Evolutionary conservation across 2,329 filamentous ascomycete species (phyloP).

Genomic region (Sporothrix pseudoabietina): DNA sequence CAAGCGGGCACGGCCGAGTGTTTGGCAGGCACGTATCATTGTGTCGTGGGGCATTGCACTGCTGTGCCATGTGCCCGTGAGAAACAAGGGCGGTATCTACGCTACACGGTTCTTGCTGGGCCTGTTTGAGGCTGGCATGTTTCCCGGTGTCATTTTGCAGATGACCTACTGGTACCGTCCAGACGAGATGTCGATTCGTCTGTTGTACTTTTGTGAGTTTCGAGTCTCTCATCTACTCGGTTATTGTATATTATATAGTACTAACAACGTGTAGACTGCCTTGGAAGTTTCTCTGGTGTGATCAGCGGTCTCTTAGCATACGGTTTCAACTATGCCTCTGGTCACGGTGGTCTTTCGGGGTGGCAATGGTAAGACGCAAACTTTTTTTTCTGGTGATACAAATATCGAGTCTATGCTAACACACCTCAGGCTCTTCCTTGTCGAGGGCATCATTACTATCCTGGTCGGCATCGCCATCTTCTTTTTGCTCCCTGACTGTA

Average conservation of each 20-base stretch:
- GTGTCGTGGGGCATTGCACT: slow-evolving; percentile 56
- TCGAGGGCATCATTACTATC: slow-evolving; percentile 52
- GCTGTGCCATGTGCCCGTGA: slow-evolving; percentile 58
- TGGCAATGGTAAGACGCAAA: slow-evolving; percentile 40
- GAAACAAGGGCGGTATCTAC: slow-evolving; percentile 51
- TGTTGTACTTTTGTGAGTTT: slow-evolving; percentile 50
- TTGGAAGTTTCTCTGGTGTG: slow-evolving; percentile 47
- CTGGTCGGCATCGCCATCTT: slow-evolving; percentile 51
- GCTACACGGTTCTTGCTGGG: slow-evolving; percentile 61
- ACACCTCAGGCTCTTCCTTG: slow-evolving; percentile 41
- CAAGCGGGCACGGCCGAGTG: slow-evolving; percentile 70
- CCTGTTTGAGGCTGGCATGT: slow-evolving; percentile 67
- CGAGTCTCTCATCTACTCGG: not conserved
- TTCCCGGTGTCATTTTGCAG: slow-evolving; percentile 59
- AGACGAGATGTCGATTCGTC: slow-evolving; percentile 50
- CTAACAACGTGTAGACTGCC: slow-evolving; percentile 39
- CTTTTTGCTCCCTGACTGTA: slow-evolving; percentile 58
- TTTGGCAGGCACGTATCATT: slow-evolving; percentile 80
- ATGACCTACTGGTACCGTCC: slow-evolving; percentile 53
- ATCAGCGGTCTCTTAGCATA: slow-evolving; percentile 50
- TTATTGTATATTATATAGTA: not conserved
- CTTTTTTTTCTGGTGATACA: not conserved
- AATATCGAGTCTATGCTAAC: not conserved
- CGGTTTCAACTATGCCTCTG: slow-evolving; percentile 47
- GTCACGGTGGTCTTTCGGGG: slow-evolving; percentile 42